These are phyloP conservation scores for Phanerochaete carnosa DNA, from an alignment of 768 basidiomycete genomes.

Conservation along the genomic window DNA sequence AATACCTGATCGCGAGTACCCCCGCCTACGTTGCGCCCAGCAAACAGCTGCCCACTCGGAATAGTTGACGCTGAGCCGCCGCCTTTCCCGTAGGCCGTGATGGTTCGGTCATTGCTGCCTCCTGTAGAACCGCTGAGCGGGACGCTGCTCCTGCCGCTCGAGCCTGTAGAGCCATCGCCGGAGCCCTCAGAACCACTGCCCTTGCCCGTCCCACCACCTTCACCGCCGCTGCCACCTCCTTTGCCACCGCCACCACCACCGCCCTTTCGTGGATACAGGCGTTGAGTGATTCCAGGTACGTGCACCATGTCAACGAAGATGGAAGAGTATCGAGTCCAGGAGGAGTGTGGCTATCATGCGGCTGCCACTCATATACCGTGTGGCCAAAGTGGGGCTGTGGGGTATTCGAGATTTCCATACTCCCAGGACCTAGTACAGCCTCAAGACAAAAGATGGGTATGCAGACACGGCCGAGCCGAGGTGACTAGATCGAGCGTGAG, in stretches of 20 bases:
- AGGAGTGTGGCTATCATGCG: background rate
- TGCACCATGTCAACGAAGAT: background rate
- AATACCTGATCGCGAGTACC: conserved; percentile 34
- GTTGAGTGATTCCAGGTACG: conserved; percentile 2
- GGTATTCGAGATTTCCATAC: background rate
- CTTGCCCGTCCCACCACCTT: background rate
- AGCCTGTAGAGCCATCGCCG: conserved; percentile 5
- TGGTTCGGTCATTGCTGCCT: conserved; percentile 10
- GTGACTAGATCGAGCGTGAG: background rate
- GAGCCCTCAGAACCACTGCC: conserved; percentile 1
- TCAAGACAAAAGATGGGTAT: background rate
- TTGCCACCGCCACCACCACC: conserved; percentile 1
- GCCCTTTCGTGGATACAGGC: conserved; percentile 5
- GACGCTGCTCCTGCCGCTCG: conserved; percentile 8
- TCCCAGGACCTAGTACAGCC: background rate
- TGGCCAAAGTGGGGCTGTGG: background rate
- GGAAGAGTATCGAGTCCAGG: background rate
- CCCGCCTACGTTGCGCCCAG: conserved; percentile 47
- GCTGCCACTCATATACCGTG: background rate
- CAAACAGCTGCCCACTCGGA: conserved; percentile 25
- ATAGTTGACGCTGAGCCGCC: conserved; percentile 22
- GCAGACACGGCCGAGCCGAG: background rate
- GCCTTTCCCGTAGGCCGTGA: conserved; percentile 27
- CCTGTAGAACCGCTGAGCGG: conserved; percentile 22
- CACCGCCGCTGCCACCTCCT: background rate